A percentile compares a stretch with the other conserved stretches of the same genome.
Conservation (phyloP, 139 green algal species). For the Micractinium conductrix region DNA sequence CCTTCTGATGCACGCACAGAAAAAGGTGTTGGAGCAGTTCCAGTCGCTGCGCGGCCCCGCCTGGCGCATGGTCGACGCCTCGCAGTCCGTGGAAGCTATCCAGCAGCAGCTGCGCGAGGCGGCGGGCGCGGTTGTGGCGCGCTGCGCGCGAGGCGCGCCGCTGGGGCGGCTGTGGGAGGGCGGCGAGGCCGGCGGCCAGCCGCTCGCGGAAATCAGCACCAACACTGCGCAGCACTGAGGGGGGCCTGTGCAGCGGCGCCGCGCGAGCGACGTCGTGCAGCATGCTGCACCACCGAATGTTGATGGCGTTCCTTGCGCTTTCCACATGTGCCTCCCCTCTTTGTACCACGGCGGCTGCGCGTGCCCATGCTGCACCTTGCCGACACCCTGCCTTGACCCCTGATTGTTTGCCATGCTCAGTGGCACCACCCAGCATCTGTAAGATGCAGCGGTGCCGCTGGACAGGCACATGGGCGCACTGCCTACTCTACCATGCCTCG, state of each 20-base stretch:
- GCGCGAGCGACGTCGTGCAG: too few relatives aligned
- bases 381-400: too few relatives aligned
- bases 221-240: not conserved
- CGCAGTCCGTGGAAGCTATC: slow-evolving; percentile 33
- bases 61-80: slow-evolving; percentile 41
- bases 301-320: too few relatives aligned
- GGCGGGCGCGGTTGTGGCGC: slow-evolving; percentile 24
- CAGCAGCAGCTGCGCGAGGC: slow-evolving; percentile 38
- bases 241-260: too few relatives aligned
- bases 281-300: too few relatives aligned
- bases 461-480: too few relatives aligned
- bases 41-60: slow-evolving; percentile 7
- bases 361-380: too few relatives aligned
- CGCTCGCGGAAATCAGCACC: not conserved
- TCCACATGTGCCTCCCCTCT: not conserved
- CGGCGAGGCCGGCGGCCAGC: not conserved
- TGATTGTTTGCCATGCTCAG: too few relatives aligned
- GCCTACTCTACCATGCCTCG: too few relatives aligned
- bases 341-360: too few relatives aligned
- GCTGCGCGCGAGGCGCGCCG: slow-evolving; percentile 17
- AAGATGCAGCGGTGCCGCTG: too few relatives aligned
- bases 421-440: too few relatives aligned
- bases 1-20: not conserved
- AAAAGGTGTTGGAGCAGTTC: slow-evolving; percentile 34
- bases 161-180: slow-evolving; percentile 24